These are phyloP conservation scores for Ogataea methylovora DNA, from an alignment of 805 yeast species.

Conservation along the genomic window DNA sequence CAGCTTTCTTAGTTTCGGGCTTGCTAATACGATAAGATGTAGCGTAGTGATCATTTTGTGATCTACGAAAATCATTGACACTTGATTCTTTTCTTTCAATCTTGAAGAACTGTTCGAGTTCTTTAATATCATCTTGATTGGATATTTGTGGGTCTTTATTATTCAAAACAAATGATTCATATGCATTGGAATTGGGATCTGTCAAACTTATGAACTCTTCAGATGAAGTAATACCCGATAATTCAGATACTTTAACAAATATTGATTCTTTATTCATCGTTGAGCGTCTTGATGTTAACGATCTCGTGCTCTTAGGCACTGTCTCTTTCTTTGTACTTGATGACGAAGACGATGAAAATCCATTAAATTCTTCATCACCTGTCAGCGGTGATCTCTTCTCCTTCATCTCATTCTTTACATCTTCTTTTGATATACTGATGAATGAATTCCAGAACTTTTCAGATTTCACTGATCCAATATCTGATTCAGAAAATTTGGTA, in stretches of 20 bases:
- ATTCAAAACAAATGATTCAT: conserved; percentile 16
- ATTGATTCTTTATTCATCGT: conserved; percentile 6
- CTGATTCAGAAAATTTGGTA: conserved; percentile 19
- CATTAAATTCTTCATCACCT: too few relatives aligned
- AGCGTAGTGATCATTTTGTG: too few relatives aligned
- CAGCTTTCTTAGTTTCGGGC: too few relatives aligned
- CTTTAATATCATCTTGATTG: conserved; percentile 14
- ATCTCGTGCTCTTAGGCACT: not conserved
- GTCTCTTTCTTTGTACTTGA: conserved; percentile 3
- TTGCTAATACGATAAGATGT: too few relatives aligned
- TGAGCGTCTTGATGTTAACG: too few relatives aligned
- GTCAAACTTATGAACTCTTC: conserved; percentile 26
- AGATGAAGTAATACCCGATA: conserved; percentile 22
- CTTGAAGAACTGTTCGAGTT: too few relatives aligned
- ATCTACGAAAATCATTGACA: too few relatives aligned
- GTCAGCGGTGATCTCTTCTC: not conserved
- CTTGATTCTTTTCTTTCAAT: too few relatives aligned
- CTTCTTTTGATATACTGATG: not conserved
- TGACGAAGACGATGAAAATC: not conserved
- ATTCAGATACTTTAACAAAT: conserved; percentile 24
- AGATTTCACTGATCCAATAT: conserved; percentile 21
- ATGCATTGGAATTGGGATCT: conserved; percentile 17
- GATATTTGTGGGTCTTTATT: conserved; percentile 12
- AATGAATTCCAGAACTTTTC: conserved; percentile 25
- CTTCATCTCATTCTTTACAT: not conserved